These are phyloP conservation scores for Monascus ruber DNA, from an alignment of 2,329 filamentous ascomycete species.

Conservation along the genomic window DNA sequence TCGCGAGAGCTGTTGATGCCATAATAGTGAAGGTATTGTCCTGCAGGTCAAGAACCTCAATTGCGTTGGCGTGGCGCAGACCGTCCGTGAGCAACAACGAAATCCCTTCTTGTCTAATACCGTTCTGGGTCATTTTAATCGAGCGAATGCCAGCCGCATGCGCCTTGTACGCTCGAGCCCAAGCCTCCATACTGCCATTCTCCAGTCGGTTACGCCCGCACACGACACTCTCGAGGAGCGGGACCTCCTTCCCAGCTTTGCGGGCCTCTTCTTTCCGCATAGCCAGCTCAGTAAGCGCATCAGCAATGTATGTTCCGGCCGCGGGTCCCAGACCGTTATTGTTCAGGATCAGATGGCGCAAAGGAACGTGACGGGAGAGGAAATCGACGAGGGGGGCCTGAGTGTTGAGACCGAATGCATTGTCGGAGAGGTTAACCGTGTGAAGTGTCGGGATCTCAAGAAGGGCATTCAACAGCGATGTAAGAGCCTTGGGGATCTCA, in stretches of 20 bases:
- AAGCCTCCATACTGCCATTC: constrained; percentile 90
- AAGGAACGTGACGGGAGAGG: constrained; percentile 72
- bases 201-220: constrained; percentile 93
- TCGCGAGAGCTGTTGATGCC: constrained; percentile 67
- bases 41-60: constrained; percentile 78
- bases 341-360: constrained; percentile 91
- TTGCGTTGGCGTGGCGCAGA: constrained; percentile 54
- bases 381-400: constrained; percentile 88
- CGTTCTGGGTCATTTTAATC: constrained; percentile 97
- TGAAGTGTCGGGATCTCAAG: constrained; percentile 76
- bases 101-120: constrained; percentile 89
- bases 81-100: constrained; percentile 68
- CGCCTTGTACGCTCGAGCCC: constrained; percentile 76
- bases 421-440: constrained; percentile 93
- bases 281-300: constrained; percentile 73
- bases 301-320: constrained; percentile 77
- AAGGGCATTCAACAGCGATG: constrained; percentile 71
- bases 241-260: constrained; percentile 53
- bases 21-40: constrained; percentile 90
- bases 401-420: constrained; percentile 93
- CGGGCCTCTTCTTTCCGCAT: constrained; percentile 67
- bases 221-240: constrained; percentile 87
- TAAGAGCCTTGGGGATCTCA: constrained; percentile 86
- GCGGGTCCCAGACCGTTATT: constrained; percentile 95
- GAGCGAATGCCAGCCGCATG: constrained; percentile 66